Evolutionary conservation across 2,329 filamentous ascomycete species (phyloP).

Genomic region (Talaromyces albobiverticillius): DNA sequence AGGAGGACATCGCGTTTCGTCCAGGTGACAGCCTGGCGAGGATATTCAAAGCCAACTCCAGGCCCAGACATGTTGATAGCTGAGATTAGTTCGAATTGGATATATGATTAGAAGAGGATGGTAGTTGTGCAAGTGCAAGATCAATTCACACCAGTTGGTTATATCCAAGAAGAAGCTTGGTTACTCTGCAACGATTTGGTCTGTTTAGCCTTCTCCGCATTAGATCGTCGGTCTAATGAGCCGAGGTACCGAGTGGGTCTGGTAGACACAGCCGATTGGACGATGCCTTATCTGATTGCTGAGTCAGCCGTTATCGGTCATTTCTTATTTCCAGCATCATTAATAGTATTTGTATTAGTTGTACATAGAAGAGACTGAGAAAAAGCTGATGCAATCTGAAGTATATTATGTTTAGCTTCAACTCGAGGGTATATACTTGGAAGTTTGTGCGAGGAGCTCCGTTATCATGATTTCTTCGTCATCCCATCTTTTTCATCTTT

Average conservation of each 20-base stretch:
- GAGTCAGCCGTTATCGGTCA: neutral
- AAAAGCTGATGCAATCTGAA: conserved; percentile 6
- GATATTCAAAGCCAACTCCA: conserved; percentile 74
- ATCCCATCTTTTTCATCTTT: too few relatives aligned
- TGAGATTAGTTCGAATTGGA: neutral
- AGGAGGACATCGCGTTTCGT: conserved; percentile 82
- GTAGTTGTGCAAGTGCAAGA: neutral
- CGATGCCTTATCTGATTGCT: neutral
- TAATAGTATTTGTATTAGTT: neutral
- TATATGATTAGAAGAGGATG: too few relatives aligned
- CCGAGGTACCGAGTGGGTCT: too few relatives aligned
- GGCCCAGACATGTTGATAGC: conserved; percentile 45
- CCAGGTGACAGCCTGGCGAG: conserved; percentile 73
- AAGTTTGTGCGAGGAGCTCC: conserved; percentile 45
- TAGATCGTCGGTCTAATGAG: neutral
- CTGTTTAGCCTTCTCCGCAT: neutral
- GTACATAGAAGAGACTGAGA: too few relatives aligned
- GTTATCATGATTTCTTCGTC: conserved; percentile 38
- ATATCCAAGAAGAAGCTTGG: too few relatives aligned
- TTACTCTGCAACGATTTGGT: too few relatives aligned
- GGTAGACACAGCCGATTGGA: neutral
- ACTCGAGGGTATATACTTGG: conserved; percentile 49
- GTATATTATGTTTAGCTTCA: conserved; percentile 42
- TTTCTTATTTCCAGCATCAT: neutral
- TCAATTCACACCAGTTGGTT: too few relatives aligned